These are phyloP conservation scores for Tetrastigma voinierianum DNA, from an alignment of 164 flowering plant species.

Conservation along the genomic window DNA sequence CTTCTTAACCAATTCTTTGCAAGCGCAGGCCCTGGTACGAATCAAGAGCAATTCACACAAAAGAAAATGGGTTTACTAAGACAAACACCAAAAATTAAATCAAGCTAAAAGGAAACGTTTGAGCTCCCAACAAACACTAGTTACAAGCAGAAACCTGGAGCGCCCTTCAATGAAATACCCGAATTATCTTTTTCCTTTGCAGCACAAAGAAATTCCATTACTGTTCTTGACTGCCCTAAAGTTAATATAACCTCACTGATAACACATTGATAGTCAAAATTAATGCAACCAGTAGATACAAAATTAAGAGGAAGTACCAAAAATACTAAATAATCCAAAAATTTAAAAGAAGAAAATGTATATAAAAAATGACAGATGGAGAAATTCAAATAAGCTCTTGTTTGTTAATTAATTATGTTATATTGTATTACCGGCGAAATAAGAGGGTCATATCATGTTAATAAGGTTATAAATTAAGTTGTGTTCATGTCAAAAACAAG, in stretches of 20 bases:
- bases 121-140: constrained; percentile 7
- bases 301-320: neutral
- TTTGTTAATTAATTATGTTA: too few species aligned
- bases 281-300: neutral
- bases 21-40: constrained; percentile 94
- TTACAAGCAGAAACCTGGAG: constrained; percentile 65
- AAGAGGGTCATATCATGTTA: too few species aligned
- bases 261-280: constrained; percentile 10
- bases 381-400: too few species aligned
- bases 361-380: neutral
- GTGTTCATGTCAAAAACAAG: too few species aligned
- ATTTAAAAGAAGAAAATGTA: neutral
- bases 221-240: constrained; percentile 92
- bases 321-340: neutral
- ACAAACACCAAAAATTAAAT: neutral
- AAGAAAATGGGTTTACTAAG: neutral
- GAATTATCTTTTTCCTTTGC: constrained; percentile 95
- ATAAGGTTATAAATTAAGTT: too few species aligned
- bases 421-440: too few species aligned
- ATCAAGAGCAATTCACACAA: constrained; percentile 6
- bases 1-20: constrained; percentile 94
- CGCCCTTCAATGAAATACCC: constrained; percentile 98
- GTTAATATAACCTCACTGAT: constrained; percentile 97
- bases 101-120: neutral
- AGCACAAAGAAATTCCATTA: constrained; percentile 90